Evolutionary conservation across 306 rosid species (phyloP).

Genomic region (Pueraria montana): DNA sequence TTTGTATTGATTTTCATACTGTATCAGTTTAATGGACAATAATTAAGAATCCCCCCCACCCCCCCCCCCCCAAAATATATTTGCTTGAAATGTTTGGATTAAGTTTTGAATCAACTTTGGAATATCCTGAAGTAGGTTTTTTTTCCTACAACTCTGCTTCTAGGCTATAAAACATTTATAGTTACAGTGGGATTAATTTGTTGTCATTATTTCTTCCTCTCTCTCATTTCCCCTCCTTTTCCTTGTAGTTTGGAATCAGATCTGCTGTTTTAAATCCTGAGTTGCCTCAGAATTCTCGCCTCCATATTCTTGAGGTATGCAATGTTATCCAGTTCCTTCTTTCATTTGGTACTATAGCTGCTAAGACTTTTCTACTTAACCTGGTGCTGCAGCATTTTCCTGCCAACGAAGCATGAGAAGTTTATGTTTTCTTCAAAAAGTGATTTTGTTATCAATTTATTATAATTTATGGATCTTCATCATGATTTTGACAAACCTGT

Average conservation of each 20-base stretch:
- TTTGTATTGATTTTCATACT: constrained; percentile 21
- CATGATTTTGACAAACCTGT: constrained; percentile 39
- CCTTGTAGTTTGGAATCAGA: constrained; percentile 86
- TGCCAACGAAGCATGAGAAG: constrained; percentile 39
- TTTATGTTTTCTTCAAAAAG: constrained; percentile 15
- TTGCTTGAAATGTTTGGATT: constrained; percentile 21
- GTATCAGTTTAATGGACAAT: constrained; percentile 22
- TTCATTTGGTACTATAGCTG: constrained; percentile 32
- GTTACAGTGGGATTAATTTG: constrained; percentile 34
- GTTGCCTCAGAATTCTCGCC: constrained; percentile 98
- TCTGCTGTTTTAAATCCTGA: constrained; percentile 96
- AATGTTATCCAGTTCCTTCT: constrained; percentile 11
- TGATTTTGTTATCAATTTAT: constrained; percentile 3
- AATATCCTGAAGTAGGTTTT: constrained; percentile 11
- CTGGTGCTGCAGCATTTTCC: constrained; percentile 28
- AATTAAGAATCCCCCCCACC: neutral
- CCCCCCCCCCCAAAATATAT: neutral
- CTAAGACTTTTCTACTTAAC: constrained; percentile 1
- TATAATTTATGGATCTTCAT: constrained; percentile 26
- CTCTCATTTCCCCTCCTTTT: constrained; percentile 14
- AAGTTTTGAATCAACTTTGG: constrained; percentile 17
- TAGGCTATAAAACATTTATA: constrained; percentile 7
- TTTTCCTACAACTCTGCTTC: constrained; percentile 5
- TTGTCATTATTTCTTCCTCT: constrained; percentile 9
- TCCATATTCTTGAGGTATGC: constrained; percentile 94